Evolutionary conservation across 805 yeast species (phyloP).

Genomic region (Zygosaccharomyces pseudorouxii): DNA sequence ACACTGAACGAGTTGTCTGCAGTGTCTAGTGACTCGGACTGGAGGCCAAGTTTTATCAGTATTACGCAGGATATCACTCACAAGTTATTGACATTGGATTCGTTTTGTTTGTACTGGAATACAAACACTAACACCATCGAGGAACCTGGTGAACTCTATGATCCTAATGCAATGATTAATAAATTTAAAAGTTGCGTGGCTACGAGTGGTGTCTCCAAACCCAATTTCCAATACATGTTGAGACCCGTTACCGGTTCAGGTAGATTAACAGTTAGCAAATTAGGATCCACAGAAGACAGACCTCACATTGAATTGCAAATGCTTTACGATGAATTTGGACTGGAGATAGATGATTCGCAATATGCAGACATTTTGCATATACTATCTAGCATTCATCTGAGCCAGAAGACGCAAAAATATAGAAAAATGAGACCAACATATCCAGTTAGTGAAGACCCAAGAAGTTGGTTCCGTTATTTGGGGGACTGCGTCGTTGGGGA

Average conservation of each 20-base stretch:
- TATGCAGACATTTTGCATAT: slow-evolving; percentile 78
- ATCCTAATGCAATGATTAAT: slow-evolving; percentile 27
- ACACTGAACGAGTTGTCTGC: slow-evolving; percentile 86
- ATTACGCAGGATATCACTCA: slow-evolving; percentile 62
- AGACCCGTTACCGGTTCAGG: slow-evolving; percentile 90
- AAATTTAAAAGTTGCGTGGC: slow-evolving; percentile 45
- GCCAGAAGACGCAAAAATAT: slow-evolving; percentile 68
- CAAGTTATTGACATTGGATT: slow-evolving; percentile 69
- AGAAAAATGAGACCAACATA: slow-evolving; percentile 61
- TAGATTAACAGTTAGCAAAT: slow-evolving; percentile 71
- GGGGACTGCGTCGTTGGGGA: slow-evolving; percentile 72
- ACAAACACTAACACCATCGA: slow-evolving; percentile 54
- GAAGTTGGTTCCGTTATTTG: slow-evolving; percentile 77
- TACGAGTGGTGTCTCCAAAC: slow-evolving; percentile 29
- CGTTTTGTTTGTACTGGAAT: slow-evolving; percentile 80
- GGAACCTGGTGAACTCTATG: slow-evolving; percentile 43
- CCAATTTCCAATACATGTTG: slow-evolving; percentile 53
- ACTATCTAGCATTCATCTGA: slow-evolving; percentile 76
- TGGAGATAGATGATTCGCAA: slow-evolving; percentile 78
- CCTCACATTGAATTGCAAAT: slow-evolving; percentile 75
- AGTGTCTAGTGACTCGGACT: slow-evolving; percentile 75
- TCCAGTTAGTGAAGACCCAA: slow-evolving; percentile 55
- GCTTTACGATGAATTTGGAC: slow-evolving; percentile 82
- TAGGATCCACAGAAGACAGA: slow-evolving; percentile 59
- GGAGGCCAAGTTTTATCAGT: slow-evolving; percentile 83